Base-by-base conservation (phyloP, 139 green algal species). In the Tetraselmis striata region DNA sequence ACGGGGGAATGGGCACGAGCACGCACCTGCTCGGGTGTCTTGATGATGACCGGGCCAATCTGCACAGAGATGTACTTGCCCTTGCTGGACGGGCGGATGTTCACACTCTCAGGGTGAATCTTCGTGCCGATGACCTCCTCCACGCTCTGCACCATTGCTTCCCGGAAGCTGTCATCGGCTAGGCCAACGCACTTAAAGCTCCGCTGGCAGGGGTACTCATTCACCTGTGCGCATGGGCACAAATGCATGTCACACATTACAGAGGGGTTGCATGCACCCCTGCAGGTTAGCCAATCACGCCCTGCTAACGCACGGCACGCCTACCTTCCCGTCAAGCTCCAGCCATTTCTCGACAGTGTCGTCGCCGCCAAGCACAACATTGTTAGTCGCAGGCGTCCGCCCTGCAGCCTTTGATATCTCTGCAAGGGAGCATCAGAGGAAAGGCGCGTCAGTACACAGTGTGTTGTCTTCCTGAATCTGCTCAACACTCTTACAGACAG, bases 61-160 rank as follows among this genome's bases (percentile, higher is more conserved):
- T 82, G 91, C n/a, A 91, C 84, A n/a, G 25, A 76, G 1, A 90
- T 78, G 32, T 91, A 91, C 22, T 88, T 90, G n/a, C 80, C 82
- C 30, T 80, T 82, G 2, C 81, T 29, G 22, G 31, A 82, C 0
- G 76, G 76, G 31, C 82, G 80, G 11, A 78, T 79, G 30, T 75
- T 67, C 18, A 92, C 30, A 27, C 78, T 84, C 28, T 89, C 84
- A 1, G 67, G 78, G 22, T 85, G 81, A 28, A 91, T 2, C 11
- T 76, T 30, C 1, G 27, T 83, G 25, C 87, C 88, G 27, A 91
- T 32, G 28, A 89, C 86, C 0, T 22, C 23, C 59, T 91, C 86
- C n/a, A 91, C 88, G n/a, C 76, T 83, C 0, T 2, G 23, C 2
- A 74, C 31, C 86, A 90, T 90, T 1, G 32, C 30, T 0, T 29